These are phyloP conservation scores for Xylaria telfairii DNA, from an alignment of 495 filamentous ascomycete species.

Conservation along the genomic window DNA sequence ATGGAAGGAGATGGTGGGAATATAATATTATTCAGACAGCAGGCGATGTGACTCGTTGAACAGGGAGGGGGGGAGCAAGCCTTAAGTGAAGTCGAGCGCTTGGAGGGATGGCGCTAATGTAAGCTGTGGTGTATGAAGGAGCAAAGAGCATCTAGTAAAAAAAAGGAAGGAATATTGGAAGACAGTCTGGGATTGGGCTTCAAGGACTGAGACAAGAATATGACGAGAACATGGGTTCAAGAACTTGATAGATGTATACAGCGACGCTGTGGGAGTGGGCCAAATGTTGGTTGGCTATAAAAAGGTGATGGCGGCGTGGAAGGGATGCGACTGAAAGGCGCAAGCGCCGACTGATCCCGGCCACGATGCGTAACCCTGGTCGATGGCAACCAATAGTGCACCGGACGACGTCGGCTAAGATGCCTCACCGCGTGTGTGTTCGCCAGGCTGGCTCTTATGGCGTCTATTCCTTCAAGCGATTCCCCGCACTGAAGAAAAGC, in stretches of 20 bases:
- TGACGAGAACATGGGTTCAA: constrained; percentile 23
- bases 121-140: constrained; percentile 21
- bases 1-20: constrained; percentile 32
- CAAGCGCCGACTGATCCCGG: constrained; percentile 43
- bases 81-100: constrained; percentile 28
- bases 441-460: constrained; percentile 8
- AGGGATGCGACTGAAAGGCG: constrained; percentile 37
- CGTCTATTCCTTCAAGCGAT: constrained; percentile 16
- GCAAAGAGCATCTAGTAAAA: constrained; percentile 33
- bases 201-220: constrained; percentile 44
- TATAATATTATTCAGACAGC: constrained; percentile 28
- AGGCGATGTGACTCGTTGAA: not conserved
- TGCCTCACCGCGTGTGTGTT: constrained; percentile 31
- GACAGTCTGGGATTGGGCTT: constrained; percentile 22
- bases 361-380: constrained; percentile 33
- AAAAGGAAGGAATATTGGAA: constrained; percentile 28
- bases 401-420: constrained; percentile 38
- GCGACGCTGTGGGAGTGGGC: constrained; percentile 30
- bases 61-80: constrained; percentile 21
- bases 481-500: constrained; percentile 11
- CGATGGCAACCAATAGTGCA: constrained; percentile 35
- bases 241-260: constrained; percentile 25
- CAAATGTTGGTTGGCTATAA: constrained; percentile 43
- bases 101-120: constrained; percentile 32
- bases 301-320: constrained; percentile 36